Evolutionary conservation across 768 basidiomycete species (phyloP), one percentile per base, ranked within the genome.

Genomic region (Suillus luteus): DNA sequence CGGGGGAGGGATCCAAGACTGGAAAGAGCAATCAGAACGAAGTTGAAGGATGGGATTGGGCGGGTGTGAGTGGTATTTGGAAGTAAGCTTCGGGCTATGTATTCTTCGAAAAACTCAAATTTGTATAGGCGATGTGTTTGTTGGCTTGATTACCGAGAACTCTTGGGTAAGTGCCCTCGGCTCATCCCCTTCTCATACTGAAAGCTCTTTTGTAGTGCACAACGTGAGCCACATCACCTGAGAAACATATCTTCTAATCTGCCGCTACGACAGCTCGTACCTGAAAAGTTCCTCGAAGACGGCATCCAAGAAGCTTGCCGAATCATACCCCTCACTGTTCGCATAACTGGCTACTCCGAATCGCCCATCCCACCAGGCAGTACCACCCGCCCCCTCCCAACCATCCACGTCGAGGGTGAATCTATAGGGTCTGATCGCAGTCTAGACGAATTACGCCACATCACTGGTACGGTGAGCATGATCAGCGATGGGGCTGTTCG

Each of bases 141-240:
- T 64, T 86, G 85, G 85, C 75, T 86, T 72, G 84, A 85, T 66
- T 86, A 86, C 67, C 78, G 79, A 44, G 84, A 86, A 62, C 66
- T 86, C 3, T 69, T 86, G 9, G 68, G 85, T 85, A 67, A 71
- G 85, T 76, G 4, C 3, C 37, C 43, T 58, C 24, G 22, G 24
- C 27, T 43, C 11, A 33, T 35, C 19, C 19, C 14, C 51, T 10
- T 27, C n/a, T 24, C 31, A 35, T n/a, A 46, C 6, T 33, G 22
- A 43, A 51, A 41, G 38, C 15, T 64, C 24, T 27, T 24, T 35
- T 35, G 15, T 61, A 82, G 81, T 76, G 55, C 78, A 81, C 55
- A 81, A 81, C 61, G 81, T 81, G 65, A 49, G 69, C 31, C 24
- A 12, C 10, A 40, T 57, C 38, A 40, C 22, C 10, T 35, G 59